Conservation (phyloP, 495 filamentous ascomycete species). For the Hypoxylon trugodes region DNA sequence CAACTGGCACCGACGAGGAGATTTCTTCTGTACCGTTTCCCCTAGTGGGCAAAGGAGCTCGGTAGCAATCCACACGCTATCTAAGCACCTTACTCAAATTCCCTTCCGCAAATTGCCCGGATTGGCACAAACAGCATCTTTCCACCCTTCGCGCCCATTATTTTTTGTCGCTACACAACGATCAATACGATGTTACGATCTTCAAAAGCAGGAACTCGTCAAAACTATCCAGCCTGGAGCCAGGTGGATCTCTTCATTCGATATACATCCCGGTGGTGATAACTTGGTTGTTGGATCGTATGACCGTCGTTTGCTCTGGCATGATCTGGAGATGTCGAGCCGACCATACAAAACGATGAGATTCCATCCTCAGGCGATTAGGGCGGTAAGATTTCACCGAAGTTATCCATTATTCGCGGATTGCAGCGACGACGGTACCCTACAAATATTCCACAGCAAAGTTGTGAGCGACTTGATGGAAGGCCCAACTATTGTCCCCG, state of each 20-base stretch:
- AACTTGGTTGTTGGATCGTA: constrained; percentile 94
- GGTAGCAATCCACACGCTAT: constrained; percentile 94
- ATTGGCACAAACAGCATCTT: constrained; percentile 86
- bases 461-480: constrained; percentile 93
- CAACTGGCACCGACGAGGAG: constrained; percentile 91
- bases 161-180: constrained; percentile 97
- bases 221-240: constrained; percentile 93
- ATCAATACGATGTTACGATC: constrained; percentile 89
- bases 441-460: constrained; percentile 97
- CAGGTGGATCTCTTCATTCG: constrained; percentile 92
- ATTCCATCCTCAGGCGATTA: constrained; percentile 91
- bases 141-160: constrained; percentile 91
- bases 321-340: constrained; percentile 90
- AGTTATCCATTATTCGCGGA: constrained; percentile 90
- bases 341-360: constrained; percentile 94
- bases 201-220: constrained; percentile 85
- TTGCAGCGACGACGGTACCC: constrained; percentile 88
- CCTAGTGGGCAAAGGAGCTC: constrained; percentile 78
- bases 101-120: constrained; percentile 90
- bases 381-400: constrained; percentile 84
- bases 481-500: constrained; percentile 93
- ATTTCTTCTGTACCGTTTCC: constrained; percentile 93
- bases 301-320: constrained; percentile 93
- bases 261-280: constrained; percentile 91
- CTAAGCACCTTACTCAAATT: constrained; percentile 91